Evolutionary conservation across 257 asterid species (phyloP), one percentile per base, ranked within the genome.

Genomic region (Nicotiana attenuata): DNA sequence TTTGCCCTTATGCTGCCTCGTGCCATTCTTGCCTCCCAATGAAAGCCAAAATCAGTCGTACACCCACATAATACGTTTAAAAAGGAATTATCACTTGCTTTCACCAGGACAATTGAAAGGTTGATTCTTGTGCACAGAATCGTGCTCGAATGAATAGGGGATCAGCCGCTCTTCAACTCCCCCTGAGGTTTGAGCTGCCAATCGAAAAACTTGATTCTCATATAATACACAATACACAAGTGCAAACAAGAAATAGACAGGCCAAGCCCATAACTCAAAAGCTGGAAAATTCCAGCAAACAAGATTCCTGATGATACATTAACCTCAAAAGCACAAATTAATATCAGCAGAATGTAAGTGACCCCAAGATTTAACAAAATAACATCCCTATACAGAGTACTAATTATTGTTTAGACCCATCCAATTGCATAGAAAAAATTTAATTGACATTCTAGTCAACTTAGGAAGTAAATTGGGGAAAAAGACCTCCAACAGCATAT

Each of bases 1-100:
- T 89, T 92, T 24, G 96, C 94, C 89, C 97, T 86, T 63, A 88
- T 90, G 84, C 91, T 91, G 16, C 97, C 95, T 84, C 92, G 80
- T 19, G 93, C 84, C 99, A 96, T 96, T 84, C 80, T 53, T 81
- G 56, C 5, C 81, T 83, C 87, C 90, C 79, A 76, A 75, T 57
- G 52, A 85, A 61, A 75, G 15, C 35, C 29, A 68, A 80, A 29
- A 14, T 55, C 45, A 59, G 8, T 55, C 57, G 20, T 19, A 68
- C 22, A 59, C 52, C 83, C 76, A 50, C 65, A 65, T 65, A n/a
- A 71, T 56, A 31, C 38, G 14, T 16, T 68, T n/a, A 15, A 33
- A 14, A 15, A 52, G 35, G 4, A 6, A 7, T 47, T 38, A 75
- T 16, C 64, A 26, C 53, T 50, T 73, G 85, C 90, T 86, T 84